Evolutionary conservation across 495 filamentous ascomycete genomes (phyloP).

Genomic region (Hypoxylon lienhwacheense): DNA sequence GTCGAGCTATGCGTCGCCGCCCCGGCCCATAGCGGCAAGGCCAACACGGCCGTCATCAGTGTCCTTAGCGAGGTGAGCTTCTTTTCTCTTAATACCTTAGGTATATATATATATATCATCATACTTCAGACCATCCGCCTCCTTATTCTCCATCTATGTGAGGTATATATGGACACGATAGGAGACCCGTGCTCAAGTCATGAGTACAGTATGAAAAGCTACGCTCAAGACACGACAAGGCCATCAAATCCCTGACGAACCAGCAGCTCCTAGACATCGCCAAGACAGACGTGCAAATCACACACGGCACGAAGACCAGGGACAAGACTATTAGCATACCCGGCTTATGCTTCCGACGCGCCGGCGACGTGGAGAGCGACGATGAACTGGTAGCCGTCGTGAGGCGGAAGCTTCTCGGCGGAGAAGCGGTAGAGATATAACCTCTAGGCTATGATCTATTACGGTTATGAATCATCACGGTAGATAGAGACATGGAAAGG

Average conservation of each 20-base stretch:
- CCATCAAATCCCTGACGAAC: conserved; percentile 8
- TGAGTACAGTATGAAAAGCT: no score
- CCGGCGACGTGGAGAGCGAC: conserved; percentile 4
- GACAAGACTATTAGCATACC: conserved; percentile 59
- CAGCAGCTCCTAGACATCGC: conserved; percentile 52
- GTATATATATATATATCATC: conserved; percentile 13
- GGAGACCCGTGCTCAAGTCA: not conserved
- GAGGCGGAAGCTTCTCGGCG: conserved; percentile 26
- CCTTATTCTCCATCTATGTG: not conserved
- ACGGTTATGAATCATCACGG: no score
- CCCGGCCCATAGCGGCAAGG: conserved; percentile 64
- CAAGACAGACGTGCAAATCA: conserved; percentile 65
- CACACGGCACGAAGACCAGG: conserved; percentile 62
- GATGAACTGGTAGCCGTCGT: conserved; percentile 31
- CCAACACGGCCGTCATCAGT: conserved; percentile 66
- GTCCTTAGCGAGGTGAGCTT: conserved; percentile 62
- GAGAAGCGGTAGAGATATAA: conserved; percentile 3
- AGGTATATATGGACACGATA: not conserved
- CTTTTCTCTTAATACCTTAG: not conserved
- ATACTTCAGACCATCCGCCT: not conserved
- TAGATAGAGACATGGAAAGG: not conserved
- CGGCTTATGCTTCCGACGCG: conserved; percentile 27
- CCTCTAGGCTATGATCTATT: no score
- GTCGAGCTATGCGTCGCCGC: conserved; percentile 66
- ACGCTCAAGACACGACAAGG: no score